Conservation (phyloP, 2,329 filamentous ascomycete species). For the Xylariaceae sp. region DNA sequence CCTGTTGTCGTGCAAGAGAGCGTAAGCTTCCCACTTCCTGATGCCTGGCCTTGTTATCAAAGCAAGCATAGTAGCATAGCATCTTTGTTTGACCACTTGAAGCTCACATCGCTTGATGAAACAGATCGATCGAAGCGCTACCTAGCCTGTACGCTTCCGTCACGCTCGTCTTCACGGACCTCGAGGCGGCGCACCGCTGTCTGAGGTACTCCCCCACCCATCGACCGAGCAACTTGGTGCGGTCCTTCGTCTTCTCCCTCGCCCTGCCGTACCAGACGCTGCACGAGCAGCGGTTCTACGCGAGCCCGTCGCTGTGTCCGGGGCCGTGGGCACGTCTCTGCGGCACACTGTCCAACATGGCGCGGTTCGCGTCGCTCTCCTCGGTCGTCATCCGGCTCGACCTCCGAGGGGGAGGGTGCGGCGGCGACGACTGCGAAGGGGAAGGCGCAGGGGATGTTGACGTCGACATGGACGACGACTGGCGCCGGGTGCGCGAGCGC, state of each 20-base stretch:
- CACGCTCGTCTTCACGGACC: constrained; percentile 19
- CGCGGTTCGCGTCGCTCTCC: constrained; percentile 16
- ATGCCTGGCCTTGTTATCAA: no score
- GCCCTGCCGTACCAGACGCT: constrained; percentile 15
- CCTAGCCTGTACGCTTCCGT: constrained; percentile 16
- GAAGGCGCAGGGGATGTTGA: constrained; percentile 6
- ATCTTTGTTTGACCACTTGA: no score
- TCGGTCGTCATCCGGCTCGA: constrained; percentile 18
- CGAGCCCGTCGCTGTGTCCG: neutral
- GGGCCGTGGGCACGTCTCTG: constrained; percentile 19
- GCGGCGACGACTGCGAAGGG: no score
- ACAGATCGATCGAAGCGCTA: constrained; percentile 19
- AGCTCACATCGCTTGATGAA: no score
- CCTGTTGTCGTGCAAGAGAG: constrained; percentile 18
- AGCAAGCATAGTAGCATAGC: neutral
- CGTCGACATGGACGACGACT: constrained; percentile 6
- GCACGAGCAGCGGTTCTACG: constrained; percentile 12
- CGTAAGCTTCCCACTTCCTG: constrained; percentile 10
- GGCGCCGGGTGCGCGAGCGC: constrained; percentile 24
- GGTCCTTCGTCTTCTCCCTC: constrained; percentile 20
- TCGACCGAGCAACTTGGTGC: constrained; percentile 3
- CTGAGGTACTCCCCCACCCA: constrained; percentile 6
- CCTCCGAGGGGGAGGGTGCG: no score
- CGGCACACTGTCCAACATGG: constrained; percentile 18
- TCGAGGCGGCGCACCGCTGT: constrained; percentile 16